Percentiles rank a stretch among this genome's conserved stretches.
phyloP scores from a whole-genome alignment of 2,329 filamentous ascomycete genomes.

The Geosmithia flava region DNA sequence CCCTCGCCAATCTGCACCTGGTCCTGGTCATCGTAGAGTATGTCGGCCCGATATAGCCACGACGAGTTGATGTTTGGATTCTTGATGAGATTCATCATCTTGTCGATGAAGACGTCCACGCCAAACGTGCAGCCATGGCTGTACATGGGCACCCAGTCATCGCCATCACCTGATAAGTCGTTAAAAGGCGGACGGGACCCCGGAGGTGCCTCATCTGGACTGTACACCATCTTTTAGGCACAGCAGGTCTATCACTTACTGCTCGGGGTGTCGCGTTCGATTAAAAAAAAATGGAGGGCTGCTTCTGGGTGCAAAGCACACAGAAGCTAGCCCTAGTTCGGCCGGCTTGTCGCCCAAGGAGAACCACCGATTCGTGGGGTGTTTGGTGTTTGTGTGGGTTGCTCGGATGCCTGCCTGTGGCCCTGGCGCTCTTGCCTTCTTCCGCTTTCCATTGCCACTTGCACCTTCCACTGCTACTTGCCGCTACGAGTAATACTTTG shows the following conservation, averaged over 20 bases:
- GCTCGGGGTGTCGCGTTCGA: not conserved
- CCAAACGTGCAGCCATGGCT: slow-evolving; percentile 49
- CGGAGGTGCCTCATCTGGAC: slow-evolving; percentile 14
- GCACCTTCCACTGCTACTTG: too few species aligned
- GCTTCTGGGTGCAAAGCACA: not conserved
- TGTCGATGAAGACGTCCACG: slow-evolving; percentile 47
- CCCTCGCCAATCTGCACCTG: slow-evolving; percentile 10
- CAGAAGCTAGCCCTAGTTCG: not conserved
- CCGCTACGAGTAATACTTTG: too few species aligned
- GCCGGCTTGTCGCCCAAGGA: not conserved
- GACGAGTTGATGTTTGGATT: slow-evolving; percentile 73
- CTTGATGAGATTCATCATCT: slow-evolving; percentile 62
- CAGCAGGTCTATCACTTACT: not conserved
- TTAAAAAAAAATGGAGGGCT: not conserved
- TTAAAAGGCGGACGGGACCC: slow-evolving; percentile 13
- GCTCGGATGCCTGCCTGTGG: not conserved
- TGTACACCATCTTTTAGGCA: slow-evolving; percentile 10
- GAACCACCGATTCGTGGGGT: not conserved
- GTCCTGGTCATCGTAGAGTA: slow-evolving; percentile 32
- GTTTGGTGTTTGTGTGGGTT: not conserved
- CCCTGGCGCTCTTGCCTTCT: too few species aligned
- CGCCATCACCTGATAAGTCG: slow-evolving; percentile 9
- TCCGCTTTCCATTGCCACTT: too few species aligned
- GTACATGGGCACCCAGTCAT: slow-evolving; percentile 40
- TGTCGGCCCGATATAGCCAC: slow-evolving; percentile 68